Conservation (phyloP, 2,329 filamentous ascomycete species). For the Paecilomyces formosus region DNA sequence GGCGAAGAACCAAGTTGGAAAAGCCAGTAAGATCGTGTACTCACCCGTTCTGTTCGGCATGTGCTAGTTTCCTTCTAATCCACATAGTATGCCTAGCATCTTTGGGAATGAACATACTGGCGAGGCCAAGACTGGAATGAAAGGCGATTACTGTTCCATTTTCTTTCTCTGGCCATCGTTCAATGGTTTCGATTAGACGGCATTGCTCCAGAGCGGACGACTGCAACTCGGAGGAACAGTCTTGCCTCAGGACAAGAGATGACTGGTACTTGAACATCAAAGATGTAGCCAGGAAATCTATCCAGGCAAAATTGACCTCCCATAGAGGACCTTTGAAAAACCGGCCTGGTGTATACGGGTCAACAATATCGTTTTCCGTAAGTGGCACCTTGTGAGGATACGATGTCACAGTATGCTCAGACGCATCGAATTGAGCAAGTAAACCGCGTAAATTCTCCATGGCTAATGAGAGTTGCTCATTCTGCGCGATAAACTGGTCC, state of each 20-base stretch:
- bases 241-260: constrained; percentile 48
- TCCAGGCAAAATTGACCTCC: constrained; percentile 63
- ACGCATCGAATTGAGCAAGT: constrained; percentile 58
- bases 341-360: constrained; percentile 63
- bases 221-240: constrained; percentile 47
- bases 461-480: constrained; percentile 44
- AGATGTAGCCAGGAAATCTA: constrained; percentile 71
- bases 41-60: constrained; percentile 72
- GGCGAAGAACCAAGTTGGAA: constrained; percentile 1
- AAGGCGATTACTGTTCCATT: constrained; percentile 64
- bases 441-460: constrained; percentile 36
- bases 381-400: constrained; percentile 50
- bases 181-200: constrained; percentile 71
- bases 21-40: constrained; percentile 21
- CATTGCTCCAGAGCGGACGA: constrained; percentile 62
- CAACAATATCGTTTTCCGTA: constrained; percentile 60
- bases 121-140: constrained; percentile 69
- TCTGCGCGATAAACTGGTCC: constrained; percentile 59
- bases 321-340: constrained; percentile 66
- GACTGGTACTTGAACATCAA: constrained; percentile 76
- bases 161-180: constrained; percentile 62
- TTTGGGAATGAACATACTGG: constrained; percentile 70
- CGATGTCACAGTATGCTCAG: constrained; percentile 55
- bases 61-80: constrained; percentile 70
- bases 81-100: constrained; percentile 68